These are phyloP conservation scores for Coffea eugenioides DNA, from an alignment of 257 asterid species.

Conservation along the genomic window DNA sequence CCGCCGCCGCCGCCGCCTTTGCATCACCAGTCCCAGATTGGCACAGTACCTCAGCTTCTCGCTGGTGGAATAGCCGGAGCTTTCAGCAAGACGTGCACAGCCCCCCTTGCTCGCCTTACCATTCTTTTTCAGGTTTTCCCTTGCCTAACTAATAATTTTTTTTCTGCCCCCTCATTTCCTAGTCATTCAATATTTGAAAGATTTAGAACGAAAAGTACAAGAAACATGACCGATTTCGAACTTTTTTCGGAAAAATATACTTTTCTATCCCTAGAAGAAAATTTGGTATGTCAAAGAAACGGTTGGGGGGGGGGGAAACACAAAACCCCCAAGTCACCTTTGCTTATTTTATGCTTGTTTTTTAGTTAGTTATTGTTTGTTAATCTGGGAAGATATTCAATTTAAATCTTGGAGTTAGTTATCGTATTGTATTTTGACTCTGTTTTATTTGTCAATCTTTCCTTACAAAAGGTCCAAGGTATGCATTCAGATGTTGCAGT, in stretches of 20 bases:
- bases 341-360: background rate
- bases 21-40: conserved; percentile 59
- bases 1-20: conserved; percentile 38
- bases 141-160: background rate
- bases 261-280: background rate
- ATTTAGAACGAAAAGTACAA: background rate
- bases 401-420: background rate
- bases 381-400: background rate
- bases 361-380: background rate
- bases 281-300: background rate
- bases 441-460: background rate
- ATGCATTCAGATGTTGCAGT: conserved; percentile 86
- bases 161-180: background rate
- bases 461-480: conserved; percentile 65
- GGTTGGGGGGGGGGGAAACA: too few species aligned
- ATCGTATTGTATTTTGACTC: background rate
- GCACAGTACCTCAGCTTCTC: conserved; percentile 83
- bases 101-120: conserved; percentile 90
- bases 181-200: background rate
- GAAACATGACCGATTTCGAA: background rate
- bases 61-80: conserved; percentile 99
- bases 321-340: too few species aligned
- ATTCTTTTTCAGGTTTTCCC: conserved; percentile 77
- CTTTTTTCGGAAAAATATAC: background rate
- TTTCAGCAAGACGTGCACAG: conserved; percentile 93